Conservation (phyloP, 768 basidiomycete genomes). For the Porphyrellus cyaneotinctus region DNA sequence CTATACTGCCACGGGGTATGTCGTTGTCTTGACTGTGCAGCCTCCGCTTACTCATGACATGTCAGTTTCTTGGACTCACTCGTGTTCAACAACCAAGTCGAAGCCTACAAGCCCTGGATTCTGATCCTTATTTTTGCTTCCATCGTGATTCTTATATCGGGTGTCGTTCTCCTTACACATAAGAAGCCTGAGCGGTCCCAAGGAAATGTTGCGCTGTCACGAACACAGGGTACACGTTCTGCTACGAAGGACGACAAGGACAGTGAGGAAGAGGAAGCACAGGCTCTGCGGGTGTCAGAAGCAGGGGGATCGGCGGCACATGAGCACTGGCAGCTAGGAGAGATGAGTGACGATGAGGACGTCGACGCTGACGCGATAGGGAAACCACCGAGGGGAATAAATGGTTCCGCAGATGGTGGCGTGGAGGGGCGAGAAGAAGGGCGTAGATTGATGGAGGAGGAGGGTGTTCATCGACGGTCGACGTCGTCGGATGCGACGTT, state of each 20-base stretch:
- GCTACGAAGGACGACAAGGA: slow-evolving; percentile 14
- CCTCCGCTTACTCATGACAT: slow-evolving; percentile 4
- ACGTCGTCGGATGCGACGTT: slow-evolving; percentile 38
- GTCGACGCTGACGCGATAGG: slow-evolving; percentile 37
- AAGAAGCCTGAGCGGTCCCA: slow-evolving; percentile 71
- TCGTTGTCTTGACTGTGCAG: slow-evolving; percentile 1
- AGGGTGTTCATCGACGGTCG: slow-evolving; percentile 31
- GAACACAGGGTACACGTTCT: slow-evolving; percentile 23
- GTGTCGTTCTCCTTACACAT: slow-evolving; percentile 90
- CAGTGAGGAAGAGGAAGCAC: slow-evolving; percentile 37
- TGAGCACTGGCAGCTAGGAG: slow-evolving; percentile 69
- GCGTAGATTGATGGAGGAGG: slow-evolving; percentile 38
- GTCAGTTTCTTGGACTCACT: slow-evolving; percentile 59
- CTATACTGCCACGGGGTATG: slow-evolving; percentile 78
- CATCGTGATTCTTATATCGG: slow-evolving; percentile 80
- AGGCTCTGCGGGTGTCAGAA: slow-evolving; percentile 32
- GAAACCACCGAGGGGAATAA: slow-evolving; percentile 23
- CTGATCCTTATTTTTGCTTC: slow-evolving; percentile 86
- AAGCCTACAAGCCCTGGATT: slow-evolving; percentile 83
- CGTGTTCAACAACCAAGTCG: slow-evolving; percentile 81
- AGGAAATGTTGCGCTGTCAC: slow-evolving; percentile 27
- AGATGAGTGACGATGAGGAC: slow-evolving; percentile 66
- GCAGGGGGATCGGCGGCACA: slow-evolving; percentile 35
- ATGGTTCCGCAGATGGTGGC: slow-evolving; percentile 9
- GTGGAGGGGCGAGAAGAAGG: slow-evolving; percentile 43